Evolutionary conservation across 208 protist species (phyloP).

Genomic region (Leishmania guyanensis): DNA sequence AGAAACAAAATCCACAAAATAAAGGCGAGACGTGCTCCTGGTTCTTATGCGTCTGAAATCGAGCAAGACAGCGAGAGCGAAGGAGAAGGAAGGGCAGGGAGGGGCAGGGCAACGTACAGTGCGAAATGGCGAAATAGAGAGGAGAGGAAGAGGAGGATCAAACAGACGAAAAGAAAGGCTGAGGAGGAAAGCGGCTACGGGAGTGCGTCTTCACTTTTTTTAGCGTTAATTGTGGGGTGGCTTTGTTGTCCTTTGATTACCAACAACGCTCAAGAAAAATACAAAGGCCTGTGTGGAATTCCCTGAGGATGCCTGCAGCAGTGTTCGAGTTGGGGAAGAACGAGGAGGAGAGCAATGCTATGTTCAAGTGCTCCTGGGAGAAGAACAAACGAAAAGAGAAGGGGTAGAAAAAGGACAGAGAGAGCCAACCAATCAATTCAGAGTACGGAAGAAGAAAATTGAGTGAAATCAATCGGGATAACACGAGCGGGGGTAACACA

Average conservation of each 20-base stretch:
- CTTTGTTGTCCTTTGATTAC: not conserved
- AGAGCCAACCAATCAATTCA: no score
- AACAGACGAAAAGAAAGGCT: not conserved
- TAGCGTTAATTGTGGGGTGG: not conserved
- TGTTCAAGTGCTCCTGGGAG: no score
- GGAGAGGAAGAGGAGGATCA: not conserved
- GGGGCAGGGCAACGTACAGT: not conserved
- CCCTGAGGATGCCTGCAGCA: no score
- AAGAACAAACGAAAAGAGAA: no score
- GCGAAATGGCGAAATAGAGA: not conserved
- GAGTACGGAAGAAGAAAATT: no score
- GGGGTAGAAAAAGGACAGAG: no score
- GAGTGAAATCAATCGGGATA: no score
- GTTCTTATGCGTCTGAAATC: not conserved
- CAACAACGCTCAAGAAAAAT: not conserved
- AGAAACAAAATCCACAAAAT: not conserved
- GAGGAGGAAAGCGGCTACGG: not conserved
- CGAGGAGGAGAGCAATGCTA: not conserved
- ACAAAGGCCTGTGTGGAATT: no score
- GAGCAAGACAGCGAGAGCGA: not conserved
- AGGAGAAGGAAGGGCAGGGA: not conserved
- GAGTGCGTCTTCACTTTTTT: not conserved
- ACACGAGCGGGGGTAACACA: no score
- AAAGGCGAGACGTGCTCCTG: not conserved
- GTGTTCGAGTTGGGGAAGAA: not conserved